Base-by-base conservation (phyloP, 345 rosid species). In the Sonneratia caseolaris region DNA sequence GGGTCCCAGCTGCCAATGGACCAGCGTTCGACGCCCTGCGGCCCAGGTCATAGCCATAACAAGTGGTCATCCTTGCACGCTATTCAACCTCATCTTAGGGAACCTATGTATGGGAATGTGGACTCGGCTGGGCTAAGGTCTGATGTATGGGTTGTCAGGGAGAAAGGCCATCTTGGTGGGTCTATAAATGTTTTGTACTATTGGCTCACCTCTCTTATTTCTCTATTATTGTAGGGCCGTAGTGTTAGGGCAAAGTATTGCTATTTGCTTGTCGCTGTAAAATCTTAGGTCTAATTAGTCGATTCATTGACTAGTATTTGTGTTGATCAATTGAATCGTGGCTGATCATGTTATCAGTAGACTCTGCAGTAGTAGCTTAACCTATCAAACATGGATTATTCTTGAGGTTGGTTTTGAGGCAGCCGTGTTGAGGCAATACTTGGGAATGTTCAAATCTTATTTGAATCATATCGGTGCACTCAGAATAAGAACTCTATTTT, bases 1-100 rank as follows among this genome's bases (percentile, higher is more conserved):
- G 92, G 93, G 85, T 79, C 76, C 72, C 51, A 13, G 15, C 15
- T 0, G 13, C 14, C 51, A 7, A 47, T 47, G 51, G 11, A 47
- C 51, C 76, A 0, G 37, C 81, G 10, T 68, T 69, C 35, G 62
- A 70, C 0, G 49, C 73, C 69, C 62, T 62, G 47, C 68, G 72
- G 45, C 67, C 72, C 15, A 24, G 76, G 4, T 68, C 76, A 37
- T 68, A 24, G 38, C 8, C 38, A 24, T 27, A 27, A 27, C 32
- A 27, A 27, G 32, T 27, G 32, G 32, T 27, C 32, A 27, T 27
- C 32, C 32, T 27, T 27, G 32, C 32, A 27, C 32, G 32, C 32
- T 27, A 27, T 27, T 27, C 32, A 27, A 27, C 32, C 32, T 27
- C 32, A 27, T 27, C 32, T 27, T 1, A 27, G 32, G 24, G 19